A percentile compares a stretch with the other conserved stretches of the same genome.
Evolutionary conservation across 1,284 basidiomycete genomes (phyloP).

Genomic region (Cryptococcus sp.): DNA sequence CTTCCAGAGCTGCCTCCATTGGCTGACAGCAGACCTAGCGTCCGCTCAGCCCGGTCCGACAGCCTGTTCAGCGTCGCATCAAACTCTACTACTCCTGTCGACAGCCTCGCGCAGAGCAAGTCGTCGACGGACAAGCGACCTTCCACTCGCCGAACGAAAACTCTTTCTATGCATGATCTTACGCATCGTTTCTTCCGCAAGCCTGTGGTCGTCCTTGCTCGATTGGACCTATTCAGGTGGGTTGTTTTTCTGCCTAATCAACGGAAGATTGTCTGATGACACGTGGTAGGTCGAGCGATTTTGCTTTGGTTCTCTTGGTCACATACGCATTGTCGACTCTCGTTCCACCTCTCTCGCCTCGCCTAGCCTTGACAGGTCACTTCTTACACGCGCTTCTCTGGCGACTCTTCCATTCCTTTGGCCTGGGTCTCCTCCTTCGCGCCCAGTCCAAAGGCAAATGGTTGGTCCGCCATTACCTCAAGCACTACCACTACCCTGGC

Average conservation of each 20-base stretch:
- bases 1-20: conserved; percentile 38
- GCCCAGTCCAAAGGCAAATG: conserved; percentile 86
- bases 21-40: conserved; percentile 14
- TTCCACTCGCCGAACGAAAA: conserved; percentile 29
- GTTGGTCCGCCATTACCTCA: conserved; percentile 89
- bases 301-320: conserved; percentile 65
- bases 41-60: conserved; percentile 36
- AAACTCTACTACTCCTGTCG: conserved; percentile 5
- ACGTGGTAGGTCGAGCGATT: conserved; percentile 61
- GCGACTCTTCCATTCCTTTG: conserved; percentile 87
- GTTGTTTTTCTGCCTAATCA: no score
- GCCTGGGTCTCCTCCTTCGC: conserved; percentile 77
- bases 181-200: conserved; percentile 87
- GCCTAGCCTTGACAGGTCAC: conserved; percentile 63
- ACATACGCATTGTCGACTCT: conserved; percentile 60
- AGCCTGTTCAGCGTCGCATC: conserved; percentile 25
- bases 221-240: conserved; percentile 82
- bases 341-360: conserved; percentile 50
- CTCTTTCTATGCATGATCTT: conserved; percentile 79
- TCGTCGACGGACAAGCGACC: conserved; percentile 1
- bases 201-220: conserved; percentile 77
- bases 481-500: conserved; percentile 78
- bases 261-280: no score
- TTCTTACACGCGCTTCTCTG: conserved; percentile 82
- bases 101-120: conserved; percentile 11